Conservation (phyloP, 345 rosid genomes). For the Eucalyptus sideroxylon region DNA sequence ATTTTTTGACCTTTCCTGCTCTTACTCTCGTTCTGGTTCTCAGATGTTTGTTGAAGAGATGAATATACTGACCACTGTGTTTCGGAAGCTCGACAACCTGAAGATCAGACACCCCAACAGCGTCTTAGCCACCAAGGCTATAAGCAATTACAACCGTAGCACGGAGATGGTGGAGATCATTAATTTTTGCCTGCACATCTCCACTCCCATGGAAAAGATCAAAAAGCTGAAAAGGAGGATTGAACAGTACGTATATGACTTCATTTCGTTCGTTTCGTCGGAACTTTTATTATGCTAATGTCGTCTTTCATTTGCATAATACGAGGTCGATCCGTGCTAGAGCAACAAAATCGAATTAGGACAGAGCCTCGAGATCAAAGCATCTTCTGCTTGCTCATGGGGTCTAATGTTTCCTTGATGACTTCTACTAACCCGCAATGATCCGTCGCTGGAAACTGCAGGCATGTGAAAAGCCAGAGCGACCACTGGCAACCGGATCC, state of each 20-base stretch:
- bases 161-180: constrained; percentile 30
- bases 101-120: constrained; percentile 33
- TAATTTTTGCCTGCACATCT: constrained; percentile 30
- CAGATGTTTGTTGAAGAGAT: constrained; percentile 48
- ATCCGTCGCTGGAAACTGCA: neutral
- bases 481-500: constrained; percentile 18
- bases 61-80: constrained; percentile 44
- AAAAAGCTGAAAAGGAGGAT: constrained; percentile 3
- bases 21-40: neutral
- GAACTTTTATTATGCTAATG: neutral
- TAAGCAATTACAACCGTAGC: constrained; percentile 34
- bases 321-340: neutral
- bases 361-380: neutral
- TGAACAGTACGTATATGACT: constrained; percentile 3
- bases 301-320: neutral
- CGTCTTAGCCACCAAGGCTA: constrained; percentile 27
- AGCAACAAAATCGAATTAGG: neutral
- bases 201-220: constrained; percentile 33
- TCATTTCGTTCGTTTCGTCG: neutral
- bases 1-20: neutral
- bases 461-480: constrained; percentile 10
- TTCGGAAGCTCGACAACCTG: constrained; percentile 22
- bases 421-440: neutral
- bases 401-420: neutral
- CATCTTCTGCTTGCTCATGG: neutral